Evolutionary conservation across 495 filamentous ascomycete species (phyloP), one percentile per base, ranked within the genome.

Genomic region (Xylaria palmicola): DNA sequence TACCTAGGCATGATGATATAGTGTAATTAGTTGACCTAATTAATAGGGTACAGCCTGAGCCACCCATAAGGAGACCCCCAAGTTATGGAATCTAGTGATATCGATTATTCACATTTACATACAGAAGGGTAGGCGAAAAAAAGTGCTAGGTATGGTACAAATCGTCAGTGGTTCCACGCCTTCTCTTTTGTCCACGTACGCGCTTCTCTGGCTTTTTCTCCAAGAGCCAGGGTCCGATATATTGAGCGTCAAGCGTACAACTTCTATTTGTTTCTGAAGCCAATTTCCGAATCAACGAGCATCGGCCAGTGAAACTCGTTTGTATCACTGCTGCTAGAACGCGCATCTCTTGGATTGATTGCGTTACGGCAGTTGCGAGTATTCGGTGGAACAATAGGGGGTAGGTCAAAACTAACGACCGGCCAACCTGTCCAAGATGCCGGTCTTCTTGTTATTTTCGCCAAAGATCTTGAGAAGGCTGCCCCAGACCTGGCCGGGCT

Each of bases 401-500:
- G n/a, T n/a, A n/a, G n/a, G n/a, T n/a, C n/a, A n/a, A n/a, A n/a
- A n/a, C 10, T 67, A 69, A 60, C 65, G 58, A 59, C 75, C 74
- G 37, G 78, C 75, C 59, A 85, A 66, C 69, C 72, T 83, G 75
- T 65, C 74, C 12, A 85, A 64, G 60, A 83, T 66, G 45, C 75
- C 74, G 60, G 71, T 66, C 59, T 72, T 75, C 61, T 76, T 75
- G 20, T 65, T 69, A 68, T 85, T 85, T 70, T 87, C 84, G 63
- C 86, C 84, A 75, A 98, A 95, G 63, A 97, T 88, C 67, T 86
- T 87, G 34, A 98, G 79, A 65, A 99, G 75, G 74, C 87, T 89
- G 81, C 90, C 90, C 94, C 94, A 99, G 58, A 99, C 94, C 75
- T 91, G 85, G 32, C 92, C 91, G 48, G 95, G 94, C 77, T 96